Conservation (phyloP, 768 basidiomycete genomes). For the Macrolepiota fuliginosa region DNA sequence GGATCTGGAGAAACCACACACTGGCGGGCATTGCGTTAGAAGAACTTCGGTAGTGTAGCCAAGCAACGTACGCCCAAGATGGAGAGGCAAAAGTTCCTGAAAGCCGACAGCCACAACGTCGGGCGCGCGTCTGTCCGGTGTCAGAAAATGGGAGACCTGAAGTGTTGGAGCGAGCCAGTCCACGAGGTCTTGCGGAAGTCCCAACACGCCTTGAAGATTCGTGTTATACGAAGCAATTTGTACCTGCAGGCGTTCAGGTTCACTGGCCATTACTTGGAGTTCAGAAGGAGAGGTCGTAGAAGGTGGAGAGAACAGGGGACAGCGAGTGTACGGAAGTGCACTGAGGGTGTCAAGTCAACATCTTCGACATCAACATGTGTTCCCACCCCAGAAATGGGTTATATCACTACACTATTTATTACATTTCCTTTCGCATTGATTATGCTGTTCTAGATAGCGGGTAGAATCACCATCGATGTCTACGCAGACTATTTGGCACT, state of each 20-base stretch:
- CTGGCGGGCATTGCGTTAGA: slow-evolving; percentile 33
- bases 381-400: no score
- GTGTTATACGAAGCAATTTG: slow-evolving; percentile 92
- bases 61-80: slow-evolving; percentile 72
- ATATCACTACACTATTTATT: neutral
- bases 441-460: neutral
- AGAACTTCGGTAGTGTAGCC: slow-evolving; percentile 1
- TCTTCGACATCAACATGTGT: neutral
- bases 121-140: slow-evolving; percentile 62
- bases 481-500: slow-evolving; percentile 5
- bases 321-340: neutral
- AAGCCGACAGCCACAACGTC: slow-evolving; percentile 91
- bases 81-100: slow-evolving; percentile 89
- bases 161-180: slow-evolving; percentile 89
- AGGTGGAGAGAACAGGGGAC: neutral
- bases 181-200: slow-evolving; percentile 81
- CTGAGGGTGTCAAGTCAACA: neutral
- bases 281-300: neutral
- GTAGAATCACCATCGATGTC: neutral
- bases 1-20: slow-evolving; percentile 71
- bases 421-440: neutral
- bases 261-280: slow-evolving; percentile 2
- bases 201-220: slow-evolving; percentile 74
- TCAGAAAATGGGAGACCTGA: slow-evolving; percentile 70
- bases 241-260: slow-evolving; percentile 48